Conservation (phyloP, 768 basidiomycete genomes). For the Strobilomyces dryophilus region DNA sequence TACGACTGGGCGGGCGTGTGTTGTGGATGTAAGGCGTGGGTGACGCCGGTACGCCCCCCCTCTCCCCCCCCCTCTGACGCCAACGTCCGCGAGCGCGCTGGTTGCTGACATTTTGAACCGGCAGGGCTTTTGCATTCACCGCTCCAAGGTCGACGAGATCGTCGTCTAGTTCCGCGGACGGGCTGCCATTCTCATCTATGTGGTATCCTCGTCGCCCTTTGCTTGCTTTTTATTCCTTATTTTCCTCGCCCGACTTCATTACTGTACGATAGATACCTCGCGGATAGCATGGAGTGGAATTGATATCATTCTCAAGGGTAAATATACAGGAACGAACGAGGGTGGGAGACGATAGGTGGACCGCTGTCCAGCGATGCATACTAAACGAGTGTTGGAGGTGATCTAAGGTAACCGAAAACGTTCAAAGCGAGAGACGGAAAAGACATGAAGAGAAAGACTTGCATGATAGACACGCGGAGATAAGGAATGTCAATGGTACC, state of each 20-base stretch:
- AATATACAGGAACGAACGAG: constrained; percentile 22
- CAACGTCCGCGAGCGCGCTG: background rate
- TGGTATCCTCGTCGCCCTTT: background rate
- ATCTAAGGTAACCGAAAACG: constrained; percentile 4
- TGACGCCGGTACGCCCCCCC: constrained; percentile 60
- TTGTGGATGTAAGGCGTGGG: constrained; percentile 91
- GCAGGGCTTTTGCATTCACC: constrained; percentile 59
- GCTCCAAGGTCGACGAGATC: constrained; percentile 67
- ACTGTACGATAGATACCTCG: background rate
- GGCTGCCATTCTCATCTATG: background rate
- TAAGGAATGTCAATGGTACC: constrained; percentile 11
- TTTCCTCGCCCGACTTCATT: background rate
- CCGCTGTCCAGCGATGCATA: constrained; percentile 14
- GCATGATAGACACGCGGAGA: constrained; percentile 28
- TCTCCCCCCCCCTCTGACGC: background rate
- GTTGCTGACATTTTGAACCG: background rate
- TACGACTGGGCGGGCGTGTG: constrained; percentile 96
- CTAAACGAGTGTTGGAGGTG: constrained; percentile 15
- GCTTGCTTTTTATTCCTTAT: background rate
- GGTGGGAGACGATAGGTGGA: constrained; percentile 17
- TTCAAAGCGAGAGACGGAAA: background rate
- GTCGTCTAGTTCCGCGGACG: constrained; percentile 20
- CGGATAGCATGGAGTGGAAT: background rate
- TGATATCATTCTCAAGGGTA: constrained; percentile 16
- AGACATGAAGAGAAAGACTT: constrained; percentile 18